Conservation (phyloP, 2,329 filamentous ascomycete genomes). For the Ophiocordyceps unilateralis region DNA sequence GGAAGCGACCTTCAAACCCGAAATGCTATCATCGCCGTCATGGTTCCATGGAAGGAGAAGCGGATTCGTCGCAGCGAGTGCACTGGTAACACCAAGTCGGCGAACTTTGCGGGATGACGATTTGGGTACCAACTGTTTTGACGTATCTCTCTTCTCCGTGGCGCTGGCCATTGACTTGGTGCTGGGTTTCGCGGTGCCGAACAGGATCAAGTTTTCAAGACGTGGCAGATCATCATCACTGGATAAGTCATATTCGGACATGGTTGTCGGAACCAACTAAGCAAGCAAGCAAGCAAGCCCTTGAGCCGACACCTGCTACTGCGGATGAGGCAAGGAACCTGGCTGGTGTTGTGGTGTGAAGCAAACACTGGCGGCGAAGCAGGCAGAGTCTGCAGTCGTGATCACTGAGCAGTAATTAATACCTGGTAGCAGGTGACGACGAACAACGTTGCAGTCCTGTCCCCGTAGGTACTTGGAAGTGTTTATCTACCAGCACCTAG, state of each 20-base stretch:
- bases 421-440: too few species aligned
- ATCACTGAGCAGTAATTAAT: too few species aligned
- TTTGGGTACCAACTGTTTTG: constrained; percentile 7
- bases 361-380: too few species aligned
- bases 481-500: too few species aligned
- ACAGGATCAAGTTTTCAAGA: constrained; percentile 5
- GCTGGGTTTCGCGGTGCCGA: constrained; percentile 4
- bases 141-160: constrained; percentile 5
- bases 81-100: constrained; percentile 8
- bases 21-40: constrained; percentile 5
- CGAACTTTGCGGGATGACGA: constrained; percentile 13
- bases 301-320: neutral
- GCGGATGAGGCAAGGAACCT: neutral
- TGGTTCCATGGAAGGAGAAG: constrained; percentile 16
- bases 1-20: neutral
- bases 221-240: constrained; percentile 26
- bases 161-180: constrained; percentile 7
- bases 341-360: too few species aligned
- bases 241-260: constrained; percentile 14
- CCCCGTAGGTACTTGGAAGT: too few species aligned
- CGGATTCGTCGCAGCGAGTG: constrained; percentile 9
- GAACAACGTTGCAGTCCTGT: too few species aligned
- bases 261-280: constrained; percentile 2
- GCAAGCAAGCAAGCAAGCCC: neutral
- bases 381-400: too few species aligned